Conservation (phyloP, 176 grass and related monocot species). For the Coix lacrymajobi region DNA sequence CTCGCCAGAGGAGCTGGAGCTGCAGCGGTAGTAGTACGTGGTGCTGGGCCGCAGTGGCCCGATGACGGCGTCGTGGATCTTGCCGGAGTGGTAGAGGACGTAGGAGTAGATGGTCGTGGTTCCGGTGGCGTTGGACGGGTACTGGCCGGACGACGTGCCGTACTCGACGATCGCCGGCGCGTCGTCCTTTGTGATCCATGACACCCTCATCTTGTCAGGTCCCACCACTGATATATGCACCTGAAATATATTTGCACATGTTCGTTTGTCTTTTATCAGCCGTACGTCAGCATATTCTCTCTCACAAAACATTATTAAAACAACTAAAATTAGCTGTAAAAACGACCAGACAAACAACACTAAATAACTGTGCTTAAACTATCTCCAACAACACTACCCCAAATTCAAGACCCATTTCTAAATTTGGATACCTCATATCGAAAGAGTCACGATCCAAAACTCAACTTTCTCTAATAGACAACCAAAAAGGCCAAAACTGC, state of each 20-base stretch:
- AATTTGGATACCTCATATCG: too few relatives aligned
- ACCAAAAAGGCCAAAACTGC: too few relatives aligned
- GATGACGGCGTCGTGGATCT: slow-evolving; percentile 65
- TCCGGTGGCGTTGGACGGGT: slow-evolving; percentile 39
- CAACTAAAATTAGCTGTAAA: too few relatives aligned
- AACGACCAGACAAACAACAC: too few relatives aligned
- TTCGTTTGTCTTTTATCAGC: too few relatives aligned
- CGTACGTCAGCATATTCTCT: too few relatives aligned
- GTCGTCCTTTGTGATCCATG: slow-evolving; percentile 62
- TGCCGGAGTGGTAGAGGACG: slow-evolving; percentile 66
- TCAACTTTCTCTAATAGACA: too few relatives aligned
- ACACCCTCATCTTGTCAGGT: slow-evolving; percentile 46
- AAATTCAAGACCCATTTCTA: too few relatives aligned
- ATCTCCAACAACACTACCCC: too few relatives aligned
- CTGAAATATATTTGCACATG: slow-evolving; percentile 35
- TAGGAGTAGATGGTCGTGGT: slow-evolving; percentile 48
- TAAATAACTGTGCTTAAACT: too few relatives aligned
- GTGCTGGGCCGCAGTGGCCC: slow-evolving; percentile 54
- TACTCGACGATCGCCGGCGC: slow-evolving; percentile 55
- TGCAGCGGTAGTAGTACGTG: slow-evolving; percentile 78
- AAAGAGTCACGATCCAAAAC: too few relatives aligned
- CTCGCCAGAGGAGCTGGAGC: slow-evolving; percentile 35
- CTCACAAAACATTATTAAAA: too few relatives aligned
- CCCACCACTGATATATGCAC: slow-evolving; percentile 76
- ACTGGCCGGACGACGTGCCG: slow-evolving; percentile 47